Evolutionary conservation across 202 grass and related monocot species (phyloP).

Genomic region (Saccharum hybrid): DNA sequence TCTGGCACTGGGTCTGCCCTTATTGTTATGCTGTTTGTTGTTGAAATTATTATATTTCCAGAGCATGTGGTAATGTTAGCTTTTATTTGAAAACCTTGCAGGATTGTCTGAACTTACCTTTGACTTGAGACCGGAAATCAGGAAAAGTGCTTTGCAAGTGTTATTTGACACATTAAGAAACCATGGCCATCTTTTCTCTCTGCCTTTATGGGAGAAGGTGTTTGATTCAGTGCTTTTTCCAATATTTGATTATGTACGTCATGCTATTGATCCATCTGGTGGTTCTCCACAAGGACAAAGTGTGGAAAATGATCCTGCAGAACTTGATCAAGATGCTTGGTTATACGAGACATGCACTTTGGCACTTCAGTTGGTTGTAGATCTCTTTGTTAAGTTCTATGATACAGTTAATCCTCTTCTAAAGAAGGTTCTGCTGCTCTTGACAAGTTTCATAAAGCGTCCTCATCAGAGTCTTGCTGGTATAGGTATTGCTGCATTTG

Average conservation of each 20-base stretch:
- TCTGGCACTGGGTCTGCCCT: too few species aligned
- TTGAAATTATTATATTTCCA: slow-evolving; percentile 33
- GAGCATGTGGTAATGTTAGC: slow-evolving; percentile 31
- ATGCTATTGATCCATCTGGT: slow-evolving; percentile 91
- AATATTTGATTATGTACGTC: slow-evolving; percentile 99
- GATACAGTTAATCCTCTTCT: slow-evolving; percentile 91
- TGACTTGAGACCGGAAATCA: slow-evolving; percentile 96
- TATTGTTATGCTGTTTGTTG: slow-evolving; percentile 11
- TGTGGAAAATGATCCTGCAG: slow-evolving; percentile 66
- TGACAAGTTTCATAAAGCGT: slow-evolving; percentile 97
- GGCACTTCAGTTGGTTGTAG: slow-evolving; percentile 97
- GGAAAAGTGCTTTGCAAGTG: slow-evolving; percentile 95
- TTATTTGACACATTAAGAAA: slow-evolving; percentile 99
- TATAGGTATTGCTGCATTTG: slow-evolving; percentile 98
- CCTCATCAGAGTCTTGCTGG: slow-evolving; percentile 99
- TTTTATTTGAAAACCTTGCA: slow-evolving; percentile 52
- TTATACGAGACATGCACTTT: slow-evolving; percentile 98
- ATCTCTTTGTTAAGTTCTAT: slow-evolving; percentile 99
- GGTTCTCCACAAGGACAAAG: slow-evolving; percentile 72
- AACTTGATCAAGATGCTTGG: slow-evolving; percentile 98
- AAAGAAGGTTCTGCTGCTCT: slow-evolving; percentile 85
- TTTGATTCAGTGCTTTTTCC: slow-evolving; percentile 99
- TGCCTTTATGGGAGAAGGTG: slow-evolving; percentile 99
- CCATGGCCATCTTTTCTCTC: slow-evolving; percentile 96
- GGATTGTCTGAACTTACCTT: slow-evolving; percentile 99